phyloP scores from a whole-genome alignment of 1,284 basidiomycete species.

The Rhodotorula glutinis region DNA sequence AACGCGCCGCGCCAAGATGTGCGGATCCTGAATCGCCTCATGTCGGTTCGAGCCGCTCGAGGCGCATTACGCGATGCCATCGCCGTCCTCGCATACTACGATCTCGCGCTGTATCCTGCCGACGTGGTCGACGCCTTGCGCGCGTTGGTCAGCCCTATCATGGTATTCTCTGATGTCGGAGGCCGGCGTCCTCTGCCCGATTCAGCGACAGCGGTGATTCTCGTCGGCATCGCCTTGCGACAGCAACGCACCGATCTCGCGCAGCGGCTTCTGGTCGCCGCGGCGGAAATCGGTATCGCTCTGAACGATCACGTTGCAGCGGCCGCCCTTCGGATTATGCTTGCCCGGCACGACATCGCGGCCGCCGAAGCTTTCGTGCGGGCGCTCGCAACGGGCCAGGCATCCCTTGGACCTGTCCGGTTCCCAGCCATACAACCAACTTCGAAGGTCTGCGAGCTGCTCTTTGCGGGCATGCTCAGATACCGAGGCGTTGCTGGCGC shows the following conservation, averaged over 20 bases:
- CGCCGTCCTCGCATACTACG: slow-evolving; percentile 20
- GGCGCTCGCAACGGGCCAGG: slow-evolving; percentile 10
- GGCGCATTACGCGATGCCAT: slow-evolving; percentile 19
- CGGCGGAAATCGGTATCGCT: not conserved
- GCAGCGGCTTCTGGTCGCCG: slow-evolving; percentile 12
- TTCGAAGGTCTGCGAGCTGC: slow-evolving; percentile 13
- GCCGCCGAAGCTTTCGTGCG: slow-evolving; percentile 25
- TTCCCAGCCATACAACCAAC: slow-evolving; percentile 9
- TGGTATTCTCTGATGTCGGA: too few species aligned
- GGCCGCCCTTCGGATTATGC: slow-evolving; percentile 10
- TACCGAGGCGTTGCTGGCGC: slow-evolving; percentile 22
- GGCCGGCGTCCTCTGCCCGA: slow-evolving; percentile 19
- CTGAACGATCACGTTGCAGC: slow-evolving; percentile 22
- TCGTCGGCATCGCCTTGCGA: slow-evolving; percentile 22
- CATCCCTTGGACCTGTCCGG: not conserved
- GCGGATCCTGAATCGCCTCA: slow-evolving; percentile 28
- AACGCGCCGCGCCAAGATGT: slow-evolving; percentile 24
- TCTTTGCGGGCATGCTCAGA: slow-evolving; percentile 23
- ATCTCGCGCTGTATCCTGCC: slow-evolving; percentile 14
- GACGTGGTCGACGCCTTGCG: not conserved
- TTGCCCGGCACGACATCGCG: slow-evolving; percentile 15
- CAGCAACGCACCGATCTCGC: slow-evolving; percentile 18
- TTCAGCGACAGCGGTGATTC: slow-evolving; percentile 22
- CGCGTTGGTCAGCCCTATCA: not conserved
- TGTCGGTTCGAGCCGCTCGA: slow-evolving; percentile 24